These are phyloP conservation scores for Beauveria pseudobassiana DNA, from an alignment of 2,329 filamentous ascomycete species.

Conservation along the genomic window DNA sequence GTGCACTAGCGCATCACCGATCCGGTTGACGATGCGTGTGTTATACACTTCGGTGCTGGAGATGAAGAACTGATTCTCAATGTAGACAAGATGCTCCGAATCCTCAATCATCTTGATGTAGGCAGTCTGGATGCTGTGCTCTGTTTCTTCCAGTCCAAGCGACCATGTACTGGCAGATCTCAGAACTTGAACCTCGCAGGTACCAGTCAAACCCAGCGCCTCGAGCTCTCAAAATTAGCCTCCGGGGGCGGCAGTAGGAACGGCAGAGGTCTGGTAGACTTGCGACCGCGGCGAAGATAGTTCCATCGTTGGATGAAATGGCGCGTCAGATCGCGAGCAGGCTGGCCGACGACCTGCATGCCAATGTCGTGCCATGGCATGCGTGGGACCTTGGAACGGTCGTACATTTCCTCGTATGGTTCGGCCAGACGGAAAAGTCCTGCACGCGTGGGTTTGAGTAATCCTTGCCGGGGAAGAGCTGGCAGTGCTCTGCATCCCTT, in stretches of 20 bases:
- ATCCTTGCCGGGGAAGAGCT: constrained; percentile 95
- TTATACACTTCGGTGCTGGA: constrained; percentile 85
- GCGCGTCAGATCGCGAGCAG: constrained; percentile 83
- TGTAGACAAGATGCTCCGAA: constrained; percentile 95
- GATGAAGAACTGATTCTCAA: constrained; percentile 98
- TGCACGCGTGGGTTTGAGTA: constrained; percentile 95
- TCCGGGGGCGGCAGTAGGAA: constrained; percentile 92
- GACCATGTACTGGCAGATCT: constrained; percentile 90
- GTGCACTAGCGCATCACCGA: constrained; percentile 89
- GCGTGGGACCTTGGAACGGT: constrained; percentile 75
- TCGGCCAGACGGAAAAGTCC: constrained; percentile 91
- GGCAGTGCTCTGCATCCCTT: constrained; percentile 87
- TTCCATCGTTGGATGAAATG: constrained; percentile 99
- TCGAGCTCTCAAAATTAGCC: constrained; percentile 77
- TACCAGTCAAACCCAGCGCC: constrained; percentile 79
- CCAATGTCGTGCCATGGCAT: constrained; percentile 99
- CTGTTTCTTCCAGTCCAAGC: constrained; percentile 76
- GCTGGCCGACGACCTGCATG: constrained; percentile 97
- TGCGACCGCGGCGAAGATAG: constrained; percentile 85
- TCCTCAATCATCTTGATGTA: constrained; percentile 93
- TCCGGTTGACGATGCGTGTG: constrained; percentile 82
- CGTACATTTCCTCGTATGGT: constrained; percentile 98
- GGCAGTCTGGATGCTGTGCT: constrained; percentile 92
- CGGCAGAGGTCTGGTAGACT: constrained; percentile 86
- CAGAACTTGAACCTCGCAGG: constrained; percentile 92